Base-by-base conservation (phyloP, 2,329 filamentous ascomycete species). In the Rutstroemia sp. region DNA sequence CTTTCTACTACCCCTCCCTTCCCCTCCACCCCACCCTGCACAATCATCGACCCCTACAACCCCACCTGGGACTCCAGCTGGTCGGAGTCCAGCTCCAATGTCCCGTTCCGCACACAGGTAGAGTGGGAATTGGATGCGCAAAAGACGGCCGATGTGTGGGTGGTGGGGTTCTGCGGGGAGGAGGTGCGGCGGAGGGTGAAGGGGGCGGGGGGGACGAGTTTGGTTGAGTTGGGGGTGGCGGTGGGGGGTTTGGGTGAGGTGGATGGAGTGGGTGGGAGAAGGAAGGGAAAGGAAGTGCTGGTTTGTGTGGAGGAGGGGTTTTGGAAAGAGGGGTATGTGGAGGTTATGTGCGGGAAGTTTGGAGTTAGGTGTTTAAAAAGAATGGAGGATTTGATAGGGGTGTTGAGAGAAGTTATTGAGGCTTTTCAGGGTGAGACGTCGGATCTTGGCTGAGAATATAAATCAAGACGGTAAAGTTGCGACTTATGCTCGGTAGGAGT, bases 221-320 rank as follows among this genome's bases (percentile, higher is more conserved):
- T 1, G 79, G 76, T 64, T 72, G 74, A 1, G 70, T 86, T 10
- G 81, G 85, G 0, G 77, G 78, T 48, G 63, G 62, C 48, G 72
- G 75, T 97, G 92, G 5, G 92, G 92, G 8, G 87, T 83, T 0
- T 89, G 94, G 0, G 90, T 91, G 61, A 92, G 75, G 67, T 91
- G 94, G 61, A 75, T 84, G 14, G 12, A 65, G n/a, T n/a, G 21
- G 21, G 65, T 0, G 77, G 74, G 1, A 72, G 70, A 3, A 76
- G 71, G 58, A 82, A 81, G 5, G 92, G 74, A 0, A 91, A 95
- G 2, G 97, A 12, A 96, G 76, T 1, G 92, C 90, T 64, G 96
- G 91, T 0, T 79, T 79, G 69, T 95, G 91, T 12, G 83, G 74
- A 63, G 1, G 66, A 72, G 23, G 74, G 73, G 0, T 87, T 80